A percentile compares a stretch with the other conserved stretches of the same genome.
phyloP scores from a whole-genome alignment of 257 asterid genomes.

The Capsicum chinense region DNA sequence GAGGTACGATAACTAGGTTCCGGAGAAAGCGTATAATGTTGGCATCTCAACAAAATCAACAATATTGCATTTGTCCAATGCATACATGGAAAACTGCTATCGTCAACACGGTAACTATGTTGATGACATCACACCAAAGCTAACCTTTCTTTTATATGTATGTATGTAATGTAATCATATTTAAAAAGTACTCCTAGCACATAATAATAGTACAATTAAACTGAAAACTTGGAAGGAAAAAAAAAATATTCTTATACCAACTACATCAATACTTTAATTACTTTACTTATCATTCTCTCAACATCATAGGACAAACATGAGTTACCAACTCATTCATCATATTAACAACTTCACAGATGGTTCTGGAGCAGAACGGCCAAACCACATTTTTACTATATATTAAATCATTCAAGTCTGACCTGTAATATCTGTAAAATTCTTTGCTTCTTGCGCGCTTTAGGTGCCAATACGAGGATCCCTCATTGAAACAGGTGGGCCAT shows the following conservation, averaged over 20 bases:
- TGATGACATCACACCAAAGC: not conserved
- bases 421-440: not conserved
- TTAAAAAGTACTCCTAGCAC: not conserved
- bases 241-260: not conserved
- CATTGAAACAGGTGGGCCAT: constrained; percentile 66
- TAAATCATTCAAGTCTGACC: not conserved
- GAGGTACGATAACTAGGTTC: not conserved
- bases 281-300: not conserved
- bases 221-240: not conserved
- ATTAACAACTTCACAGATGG: not conserved
- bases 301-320: not conserved
- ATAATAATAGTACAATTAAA: not conserved
- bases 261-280: not conserved
- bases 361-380: not conserved
- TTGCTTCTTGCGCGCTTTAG: constrained; percentile 34
- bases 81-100: constrained; percentile 11
- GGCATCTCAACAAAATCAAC: not conserved
- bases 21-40: not conserved
- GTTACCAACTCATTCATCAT: not conserved
- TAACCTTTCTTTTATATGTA: not conserved
- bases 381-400: constrained; percentile 3
- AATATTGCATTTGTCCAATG: constrained; percentile 5
- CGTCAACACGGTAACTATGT: constrained; percentile 24
- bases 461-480: constrained; percentile 52
- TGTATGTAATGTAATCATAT: not conserved